A percentile compares a stretch with the other conserved stretches of the same genome.
These are phyloP conservation scores for Pyricularia sp. DNA, from an alignment of 2,329 filamentous ascomycete genomes.

Conservation along the genomic window DNA sequence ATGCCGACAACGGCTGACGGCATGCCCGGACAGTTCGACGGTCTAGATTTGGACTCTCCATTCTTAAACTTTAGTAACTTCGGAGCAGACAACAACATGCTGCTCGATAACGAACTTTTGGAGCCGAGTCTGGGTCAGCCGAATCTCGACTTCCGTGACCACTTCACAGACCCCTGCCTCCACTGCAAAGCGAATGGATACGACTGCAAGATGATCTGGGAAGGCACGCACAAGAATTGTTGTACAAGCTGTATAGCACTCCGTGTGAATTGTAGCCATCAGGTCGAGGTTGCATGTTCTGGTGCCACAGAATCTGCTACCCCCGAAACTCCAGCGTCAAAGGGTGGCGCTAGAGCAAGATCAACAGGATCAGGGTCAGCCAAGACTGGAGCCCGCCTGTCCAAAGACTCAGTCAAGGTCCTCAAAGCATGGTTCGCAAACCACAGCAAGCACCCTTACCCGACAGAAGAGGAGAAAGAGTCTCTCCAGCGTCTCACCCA, in stretches of 20 bases:
- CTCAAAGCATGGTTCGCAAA: slow-evolving; percentile 78
- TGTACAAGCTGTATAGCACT: slow-evolving; percentile 55
- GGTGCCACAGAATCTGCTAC: not conserved
- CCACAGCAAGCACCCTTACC: slow-evolving; percentile 77
- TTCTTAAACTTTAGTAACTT: slow-evolving; percentile 48
- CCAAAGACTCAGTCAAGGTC: slow-evolving; percentile 67
- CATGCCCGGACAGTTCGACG: slow-evolving; percentile 7
- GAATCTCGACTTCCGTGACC: slow-evolving; percentile 6
- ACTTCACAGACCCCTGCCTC: slow-evolving; percentile 35
- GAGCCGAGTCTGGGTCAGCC: not conserved
- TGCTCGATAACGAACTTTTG: slow-evolving; percentile 10
- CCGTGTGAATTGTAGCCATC: slow-evolving; percentile 44
- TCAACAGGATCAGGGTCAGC: slow-evolving; percentile 20
- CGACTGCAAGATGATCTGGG: slow-evolving; percentile 50
- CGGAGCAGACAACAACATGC: slow-evolving; percentile 21
- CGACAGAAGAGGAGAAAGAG: slow-evolving; percentile 79
- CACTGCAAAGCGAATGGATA: slow-evolving; percentile 43
- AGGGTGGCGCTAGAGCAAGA: not conserved
- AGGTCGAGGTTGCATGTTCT: not conserved
- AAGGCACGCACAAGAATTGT: slow-evolving; percentile 50
- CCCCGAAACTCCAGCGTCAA: not conserved
- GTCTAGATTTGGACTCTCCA: slow-evolving; percentile 36
- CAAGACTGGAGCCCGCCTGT: slow-evolving; percentile 69
- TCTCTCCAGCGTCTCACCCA: slow-evolving; percentile 70
- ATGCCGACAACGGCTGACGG: slow-evolving; percentile 1